A percentile compares a stretch with the other conserved stretches of the same genome.
phyloP scores from a whole-genome alignment of 257 asterid genomes.

The Osmanthus fragrans region DNA sequence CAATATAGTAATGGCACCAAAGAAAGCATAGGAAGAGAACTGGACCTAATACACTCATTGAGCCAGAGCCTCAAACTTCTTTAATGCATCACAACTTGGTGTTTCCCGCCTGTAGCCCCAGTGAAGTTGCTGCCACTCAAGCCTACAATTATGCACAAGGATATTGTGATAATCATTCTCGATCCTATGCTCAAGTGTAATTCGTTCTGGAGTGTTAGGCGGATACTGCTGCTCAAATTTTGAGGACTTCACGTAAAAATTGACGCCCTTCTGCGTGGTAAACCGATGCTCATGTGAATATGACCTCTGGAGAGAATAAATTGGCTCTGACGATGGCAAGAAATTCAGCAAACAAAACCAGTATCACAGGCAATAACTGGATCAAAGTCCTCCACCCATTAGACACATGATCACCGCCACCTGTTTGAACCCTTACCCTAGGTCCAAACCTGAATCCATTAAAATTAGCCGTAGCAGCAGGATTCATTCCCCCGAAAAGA shows the following conservation, averaged over 20 bases:
- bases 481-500: constrained; percentile 91
- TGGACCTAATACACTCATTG: constrained; percentile 35
- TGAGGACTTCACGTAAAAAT: constrained; percentile 64
- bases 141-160: constrained; percentile 72
- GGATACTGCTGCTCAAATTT: constrained; percentile 83
- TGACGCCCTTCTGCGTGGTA: constrained; percentile 75
- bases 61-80: constrained; percentile 62
- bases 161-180: constrained; percentile 65
- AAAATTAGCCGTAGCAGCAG: constrained; percentile 62
- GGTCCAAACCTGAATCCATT: constrained; percentile 80
- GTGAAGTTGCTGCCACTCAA: constrained; percentile 69
- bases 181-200: constrained; percentile 57
- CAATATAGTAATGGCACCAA: constrained; percentile 5
- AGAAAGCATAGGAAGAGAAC: constrained; percentile 1
- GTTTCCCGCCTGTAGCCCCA: constrained; percentile 85
- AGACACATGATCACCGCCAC: constrained; percentile 62
- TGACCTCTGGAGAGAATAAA: constrained; percentile 59
- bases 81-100: constrained; percentile 84
- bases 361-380: constrained; percentile 73
- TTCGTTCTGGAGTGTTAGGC: constrained; percentile 52
- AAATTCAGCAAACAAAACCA: constrained; percentile 78
- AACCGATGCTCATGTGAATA: constrained; percentile 51
- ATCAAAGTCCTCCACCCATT: constrained; percentile 57
- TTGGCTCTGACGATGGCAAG: constrained; percentile 82
- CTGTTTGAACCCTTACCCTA: constrained; percentile 74